Evolutionary conservation across 2,329 filamentous ascomycete species (phyloP).

Genomic region (Periconia sp.): DNA sequence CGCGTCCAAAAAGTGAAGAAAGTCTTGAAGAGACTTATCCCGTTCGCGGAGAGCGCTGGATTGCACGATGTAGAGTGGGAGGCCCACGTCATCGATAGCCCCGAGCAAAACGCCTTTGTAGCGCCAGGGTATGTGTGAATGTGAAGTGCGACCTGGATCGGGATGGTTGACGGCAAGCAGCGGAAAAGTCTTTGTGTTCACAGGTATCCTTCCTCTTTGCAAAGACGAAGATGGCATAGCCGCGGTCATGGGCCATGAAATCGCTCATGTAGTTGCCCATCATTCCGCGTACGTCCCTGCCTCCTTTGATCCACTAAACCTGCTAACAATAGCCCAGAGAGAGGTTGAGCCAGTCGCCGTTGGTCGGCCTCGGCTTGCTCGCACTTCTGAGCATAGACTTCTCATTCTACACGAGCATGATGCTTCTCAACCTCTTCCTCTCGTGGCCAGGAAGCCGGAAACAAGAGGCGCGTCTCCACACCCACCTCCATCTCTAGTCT

Average conservation of each 20-base stretch:
- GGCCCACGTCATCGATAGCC: slow-evolving; percentile 72
- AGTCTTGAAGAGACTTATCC: slow-evolving; percentile 68
- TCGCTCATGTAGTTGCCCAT: slow-evolving; percentile 65
- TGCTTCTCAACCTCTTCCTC: slow-evolving; percentile 65
- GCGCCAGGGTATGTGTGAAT: slow-evolving; percentile 59
- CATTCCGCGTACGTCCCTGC: slow-evolving; percentile 32
- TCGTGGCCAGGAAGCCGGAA: slow-evolving; percentile 67
- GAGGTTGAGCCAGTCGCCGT: slow-evolving; percentile 53
- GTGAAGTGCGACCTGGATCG: neutral
- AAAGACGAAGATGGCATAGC: slow-evolving; percentile 69
- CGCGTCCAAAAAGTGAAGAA: slow-evolving; percentile 60
- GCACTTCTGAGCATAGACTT: slow-evolving; percentile 44
- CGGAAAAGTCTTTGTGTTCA: slow-evolving; percentile 79
- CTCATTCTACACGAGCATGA: slow-evolving; percentile 41
- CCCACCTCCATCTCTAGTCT: neutral
- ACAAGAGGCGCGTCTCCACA: slow-evolving; percentile 57
- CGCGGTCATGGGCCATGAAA: slow-evolving; percentile 77
- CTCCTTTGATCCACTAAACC: neutral
- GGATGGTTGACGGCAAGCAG: slow-evolving; percentile 31
- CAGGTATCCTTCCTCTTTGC: slow-evolving; percentile 70
- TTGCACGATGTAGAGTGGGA: slow-evolving; percentile 61
- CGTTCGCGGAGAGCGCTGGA: slow-evolving; percentile 58
- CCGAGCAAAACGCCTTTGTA: slow-evolving; percentile 73
- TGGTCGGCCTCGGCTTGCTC: slow-evolving; percentile 44
- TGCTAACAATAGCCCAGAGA: slow-evolving; percentile 47